Evolutionary conservation across 2,329 filamentous ascomycete genomes (phyloP), one percentile per base, ranked within the genome.

Genomic region (Peltaster fructicola): DNA sequence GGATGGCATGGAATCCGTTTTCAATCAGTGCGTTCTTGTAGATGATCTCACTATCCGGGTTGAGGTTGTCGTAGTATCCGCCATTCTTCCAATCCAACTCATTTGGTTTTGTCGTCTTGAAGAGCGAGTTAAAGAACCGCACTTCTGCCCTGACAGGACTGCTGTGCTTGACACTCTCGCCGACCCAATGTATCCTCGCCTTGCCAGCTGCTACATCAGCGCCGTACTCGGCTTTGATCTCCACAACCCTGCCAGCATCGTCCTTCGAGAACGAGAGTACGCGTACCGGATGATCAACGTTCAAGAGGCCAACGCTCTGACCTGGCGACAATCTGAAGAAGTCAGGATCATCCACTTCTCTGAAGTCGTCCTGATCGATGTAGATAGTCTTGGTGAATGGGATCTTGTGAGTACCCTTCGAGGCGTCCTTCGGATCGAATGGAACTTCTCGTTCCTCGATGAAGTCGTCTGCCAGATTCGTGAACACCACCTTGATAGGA

Each of bases 151-250:
- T 61, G 31, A 73, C 55, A 4, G 66, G 65, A 18, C 63, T 63
- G 17, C 57, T 54, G 36, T 70, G 69, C 8, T 62, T 62, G 1
- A 73, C 65, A 2, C 68, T 73, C 18, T 71, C 68, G 4, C 72
- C 69, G 5, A 92, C 78, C 85, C 85, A 93, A 46, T 92, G 82
- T 47, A 93, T 91, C 45, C 61, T 65, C 1, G 60, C 58, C 32
- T 60, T 59, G 30, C 44, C 41, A 15, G 42, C 27, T 18, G 40
- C 37, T 2, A 48, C 34, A 6, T 81, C 73, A 56, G 90, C 85
- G 10, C 63, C 67, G 32, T 79, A 74, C 30, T 53, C 52, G 15
- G 64, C 65, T 37, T 75, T 76, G 30, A 85, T 65, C 36, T 71
- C 65, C 2, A 59, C 72, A 20, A 85, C 65, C 30, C 63, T 61